These are phyloP conservation scores for Arachis monticola DNA, from an alignment of 331 rosid genomes.

Conservation along the genomic window DNA sequence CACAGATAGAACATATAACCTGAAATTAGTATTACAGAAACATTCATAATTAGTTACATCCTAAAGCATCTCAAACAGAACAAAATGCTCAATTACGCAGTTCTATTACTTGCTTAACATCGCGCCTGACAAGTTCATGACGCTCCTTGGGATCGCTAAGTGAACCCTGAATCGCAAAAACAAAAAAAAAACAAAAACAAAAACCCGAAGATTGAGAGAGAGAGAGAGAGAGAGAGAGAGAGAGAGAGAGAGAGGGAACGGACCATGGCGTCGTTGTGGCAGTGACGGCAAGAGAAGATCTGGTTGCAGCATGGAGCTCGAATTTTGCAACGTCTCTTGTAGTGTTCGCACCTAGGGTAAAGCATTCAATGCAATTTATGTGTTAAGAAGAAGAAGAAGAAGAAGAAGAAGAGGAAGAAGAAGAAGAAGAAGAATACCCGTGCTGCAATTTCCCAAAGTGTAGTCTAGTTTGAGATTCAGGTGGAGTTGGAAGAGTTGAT, in stretches of 20 bases:
- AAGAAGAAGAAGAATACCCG: slow-evolving; percentile 41
- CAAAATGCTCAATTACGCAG: neutral
- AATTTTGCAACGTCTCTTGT: slow-evolving; percentile 69
- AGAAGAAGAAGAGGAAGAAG: neutral
- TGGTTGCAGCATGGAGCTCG: slow-evolving; percentile 79
- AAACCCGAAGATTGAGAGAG: neutral
- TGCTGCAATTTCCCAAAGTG: slow-evolving; percentile 50
- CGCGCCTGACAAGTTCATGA: slow-evolving; percentile 67
- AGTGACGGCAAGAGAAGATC: slow-evolving; percentile 75
- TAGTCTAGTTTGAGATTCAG: slow-evolving; percentile 27
- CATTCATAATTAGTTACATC: slow-evolving; percentile 14
- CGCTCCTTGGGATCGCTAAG: slow-evolving; percentile 55
- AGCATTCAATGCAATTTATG: neutral
- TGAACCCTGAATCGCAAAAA: slow-evolving; percentile 50
- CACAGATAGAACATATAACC: slow-evolving; percentile 73
- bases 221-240: neutral
- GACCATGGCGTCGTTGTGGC: slow-evolving; percentile 80
- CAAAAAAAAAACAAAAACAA: neutral
- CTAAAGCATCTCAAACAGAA: neutral
- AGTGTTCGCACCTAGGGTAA: slow-evolving; percentile 63
- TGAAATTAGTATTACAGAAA: slow-evolving; percentile 36
- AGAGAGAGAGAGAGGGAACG: neutral
- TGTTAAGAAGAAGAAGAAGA: too few species aligned
- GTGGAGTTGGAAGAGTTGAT: neutral
- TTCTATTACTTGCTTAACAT: slow-evolving; percentile 60